phyloP scores from a whole-genome alignment of 805 yeast species.

The Ascoidea asiatica region DNA sequence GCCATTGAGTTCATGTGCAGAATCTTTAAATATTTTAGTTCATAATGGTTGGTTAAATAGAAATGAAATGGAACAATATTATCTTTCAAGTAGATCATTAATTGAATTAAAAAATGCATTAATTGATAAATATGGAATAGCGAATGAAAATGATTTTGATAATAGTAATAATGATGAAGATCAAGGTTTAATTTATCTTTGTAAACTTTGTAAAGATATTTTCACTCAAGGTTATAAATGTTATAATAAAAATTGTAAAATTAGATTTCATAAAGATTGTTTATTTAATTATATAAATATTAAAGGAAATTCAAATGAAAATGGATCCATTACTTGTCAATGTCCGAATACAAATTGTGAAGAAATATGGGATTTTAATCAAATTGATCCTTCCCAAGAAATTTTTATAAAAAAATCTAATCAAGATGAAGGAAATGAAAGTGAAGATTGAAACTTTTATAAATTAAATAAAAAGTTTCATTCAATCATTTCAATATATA shows the following conservation, averaged over 20 bases:
- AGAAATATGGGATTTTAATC: no score
- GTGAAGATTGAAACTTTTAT: no score
- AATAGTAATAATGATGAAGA: not conserved
- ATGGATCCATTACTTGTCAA: no score
- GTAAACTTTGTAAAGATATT: not conserved
- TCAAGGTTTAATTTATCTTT: not conserved
- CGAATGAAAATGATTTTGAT: not conserved
- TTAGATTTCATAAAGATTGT: not conserved
- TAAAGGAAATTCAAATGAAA: no score
- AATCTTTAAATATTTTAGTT: conserved; percentile 5
- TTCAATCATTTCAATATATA: no score
- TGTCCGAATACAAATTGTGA: no score
- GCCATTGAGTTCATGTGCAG: conserved; percentile 4
- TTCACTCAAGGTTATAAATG: not conserved
- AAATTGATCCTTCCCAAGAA: no score
- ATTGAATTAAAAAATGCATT: conserved; percentile 4
- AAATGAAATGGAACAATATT: conserved; percentile 3
- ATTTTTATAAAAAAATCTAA: no score
- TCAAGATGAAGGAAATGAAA: no score
- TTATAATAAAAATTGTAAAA: not conserved
- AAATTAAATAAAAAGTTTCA: no score
- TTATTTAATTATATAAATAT: no score
- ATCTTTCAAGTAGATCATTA: conserved; percentile 4
- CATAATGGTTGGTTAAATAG: conserved; percentile 6
- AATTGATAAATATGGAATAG: not conserved